A percentile compares a stretch with the other conserved stretches of the same genome.
Conservation (phyloP, 345 rosid genomes). For the Microthlaspi erraticum region DNA sequence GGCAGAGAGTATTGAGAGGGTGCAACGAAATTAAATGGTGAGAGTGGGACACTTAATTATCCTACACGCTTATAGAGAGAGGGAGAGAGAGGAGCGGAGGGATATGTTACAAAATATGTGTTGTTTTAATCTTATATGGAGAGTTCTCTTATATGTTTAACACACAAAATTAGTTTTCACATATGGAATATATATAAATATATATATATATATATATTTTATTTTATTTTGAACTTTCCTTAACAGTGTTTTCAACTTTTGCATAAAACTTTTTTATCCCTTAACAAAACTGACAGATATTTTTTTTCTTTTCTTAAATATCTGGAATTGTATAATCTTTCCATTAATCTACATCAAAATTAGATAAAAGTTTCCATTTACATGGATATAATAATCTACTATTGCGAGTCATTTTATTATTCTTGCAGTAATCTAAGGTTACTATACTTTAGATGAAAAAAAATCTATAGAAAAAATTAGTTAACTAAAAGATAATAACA, state of each 20-base stretch:
- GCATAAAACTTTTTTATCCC: background rate
- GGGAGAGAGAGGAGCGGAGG: background rate
- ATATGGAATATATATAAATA: no score
- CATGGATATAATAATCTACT: background rate
- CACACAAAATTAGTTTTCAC: no score
- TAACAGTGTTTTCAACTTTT: background rate
- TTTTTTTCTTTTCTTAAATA: background rate
- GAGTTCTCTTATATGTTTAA: background rate
- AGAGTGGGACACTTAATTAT: constrained; percentile 44
- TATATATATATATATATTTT: background rate
- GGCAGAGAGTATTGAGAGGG: constrained; percentile 43
- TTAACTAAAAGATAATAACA: background rate
- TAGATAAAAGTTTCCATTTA: background rate
- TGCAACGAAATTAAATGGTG: constrained; percentile 47
- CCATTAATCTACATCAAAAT: background rate
- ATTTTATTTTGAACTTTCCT: background rate
- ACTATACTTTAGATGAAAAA: background rate
- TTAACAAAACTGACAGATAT: background rate
- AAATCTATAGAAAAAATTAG: background rate
- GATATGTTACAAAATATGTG: constrained; percentile 19
- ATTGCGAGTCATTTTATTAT: background rate
- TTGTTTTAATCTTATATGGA: constrained; percentile 5
- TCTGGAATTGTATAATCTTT: background rate
- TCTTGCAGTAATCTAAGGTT: background rate
- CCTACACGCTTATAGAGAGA: constrained; percentile 39